phyloP scores from a whole-genome alignment of 257 asterid species.

The Solanum chaucha region DNA sequence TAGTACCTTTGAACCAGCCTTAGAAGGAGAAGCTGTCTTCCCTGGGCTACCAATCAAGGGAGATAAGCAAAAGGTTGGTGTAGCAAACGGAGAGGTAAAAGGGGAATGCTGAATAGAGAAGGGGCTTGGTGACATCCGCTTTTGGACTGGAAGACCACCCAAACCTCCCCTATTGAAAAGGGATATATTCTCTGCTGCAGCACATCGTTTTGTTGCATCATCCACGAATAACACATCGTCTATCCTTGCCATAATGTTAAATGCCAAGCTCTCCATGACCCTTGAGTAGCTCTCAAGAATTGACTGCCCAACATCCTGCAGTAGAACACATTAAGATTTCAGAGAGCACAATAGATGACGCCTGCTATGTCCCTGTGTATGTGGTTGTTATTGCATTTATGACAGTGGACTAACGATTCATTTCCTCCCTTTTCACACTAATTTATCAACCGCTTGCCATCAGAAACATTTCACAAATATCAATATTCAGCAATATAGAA shows the following conservation, averaged over 20 bases:
- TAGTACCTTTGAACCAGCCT: conserved; percentile 18
- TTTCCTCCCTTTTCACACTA: no score
- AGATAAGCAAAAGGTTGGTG: conserved; percentile 82
- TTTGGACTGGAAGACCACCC: conserved; percentile 79
- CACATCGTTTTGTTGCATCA: conserved; percentile 60
- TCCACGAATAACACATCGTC: conserved; percentile 85
- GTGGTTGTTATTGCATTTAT: neutral
- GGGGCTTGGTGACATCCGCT: conserved; percentile 92
- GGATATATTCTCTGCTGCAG: conserved; percentile 59
- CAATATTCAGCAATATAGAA: neutral
- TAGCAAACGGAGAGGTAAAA: conserved; percentile 82
- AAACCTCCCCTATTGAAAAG: conserved; percentile 69
- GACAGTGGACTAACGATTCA: neutral
- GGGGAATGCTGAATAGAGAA: conserved; percentile 91
- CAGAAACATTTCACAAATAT: neutral
- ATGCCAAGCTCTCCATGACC: conserved; percentile 98
- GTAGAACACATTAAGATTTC: conserved; percentile 1
- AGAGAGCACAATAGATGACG: neutral
- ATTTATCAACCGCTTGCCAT: neutral
- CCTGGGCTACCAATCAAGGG: conserved; percentile 60
- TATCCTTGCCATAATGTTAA: conserved; percentile 87
- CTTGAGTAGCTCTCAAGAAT: conserved; percentile 97
- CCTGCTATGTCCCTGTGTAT: neutral
- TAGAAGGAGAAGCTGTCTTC: conserved; percentile 45
- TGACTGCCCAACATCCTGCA: conserved; percentile 94